Conservation (phyloP, 768 basidiomycete genomes). For the Amanita pallidorosea region DNA sequence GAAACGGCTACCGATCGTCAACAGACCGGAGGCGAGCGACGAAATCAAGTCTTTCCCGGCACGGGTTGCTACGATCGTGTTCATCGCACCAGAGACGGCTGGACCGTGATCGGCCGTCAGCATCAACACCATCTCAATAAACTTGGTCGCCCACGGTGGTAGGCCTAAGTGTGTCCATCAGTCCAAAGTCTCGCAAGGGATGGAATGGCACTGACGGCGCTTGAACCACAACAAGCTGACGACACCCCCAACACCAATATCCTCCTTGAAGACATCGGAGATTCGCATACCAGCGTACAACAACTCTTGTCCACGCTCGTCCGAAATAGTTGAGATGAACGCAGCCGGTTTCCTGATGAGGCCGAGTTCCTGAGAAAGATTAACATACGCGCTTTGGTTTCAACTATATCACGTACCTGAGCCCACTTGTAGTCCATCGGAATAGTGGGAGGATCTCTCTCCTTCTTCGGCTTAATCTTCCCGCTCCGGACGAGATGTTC, state of each 20-base stretch:
- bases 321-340: constrained; percentile 98
- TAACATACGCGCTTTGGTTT: background rate
- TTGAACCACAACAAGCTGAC: constrained; percentile 97
- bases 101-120: constrained; percentile 98
- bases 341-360: constrained; percentile 98
- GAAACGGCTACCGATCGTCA: constrained; percentile 97
- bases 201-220: constrained; percentile 40
- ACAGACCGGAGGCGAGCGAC: constrained; percentile 87
- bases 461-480: constrained; percentile 54
- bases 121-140: constrained; percentile 99
- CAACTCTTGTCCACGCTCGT: constrained; percentile 98
- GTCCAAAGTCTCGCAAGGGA: background rate
- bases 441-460: constrained; percentile 88
- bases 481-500: constrained; percentile 66
- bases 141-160: constrained; percentile 91
- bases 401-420: constrained; percentile 28
- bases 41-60: constrained; percentile 99
- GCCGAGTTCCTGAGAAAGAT: constrained; percentile 58
- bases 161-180: constrained; percentile 28
- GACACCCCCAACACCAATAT: constrained; percentile 95
- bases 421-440: constrained; percentile 99
- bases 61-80: constrained; percentile 97
- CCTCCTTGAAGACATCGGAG: constrained; percentile 96
- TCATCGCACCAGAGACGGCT: constrained; percentile 98
- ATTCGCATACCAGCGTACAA: constrained; percentile 99